Base-by-base conservation (phyloP, 1,284 basidiomycete genomes). In the Cerrena zonata region DNA sequence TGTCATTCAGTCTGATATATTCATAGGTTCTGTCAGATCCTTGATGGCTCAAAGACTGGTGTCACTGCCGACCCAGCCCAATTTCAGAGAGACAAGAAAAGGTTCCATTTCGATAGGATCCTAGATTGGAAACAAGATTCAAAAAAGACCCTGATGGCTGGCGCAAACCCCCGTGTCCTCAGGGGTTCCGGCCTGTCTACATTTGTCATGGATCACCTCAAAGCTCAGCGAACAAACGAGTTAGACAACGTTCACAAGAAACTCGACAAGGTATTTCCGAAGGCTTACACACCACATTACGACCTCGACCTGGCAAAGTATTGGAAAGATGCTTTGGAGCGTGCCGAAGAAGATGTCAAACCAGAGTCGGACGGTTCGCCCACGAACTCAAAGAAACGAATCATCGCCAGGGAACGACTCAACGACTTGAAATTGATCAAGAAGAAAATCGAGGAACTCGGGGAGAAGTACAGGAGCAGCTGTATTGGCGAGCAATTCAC, bases 11-110 rank as follows among this genome's bases (percentile, higher is more conserved):
- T 34, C 45, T 45, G 12, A 45, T n/a, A 13, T 12, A 34, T 22
- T 4, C 24, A 2, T 41, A 85, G 82, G 68, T 86, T 84, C 56
- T 79, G 77, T 55, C 75, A 73, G 37, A 68, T 77, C 4, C 71
- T 86, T 2, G 83, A 86, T 57, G 78, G 79, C 1, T 61, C 73
- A 5, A 84, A 85, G 60, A 80, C 77, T n/a, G 82, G 82, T 0
- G 65, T 79, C 43, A 69, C 66, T 1, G 71, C 83, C 24, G 58
- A 61, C 5, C 64, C 61, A 0, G 56, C 66, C 0, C 60, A 68
- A 5, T 63, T 69, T 26, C 52, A 52, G n/a, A 48, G 41, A 4
- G 64, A 66, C 42, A 53, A 52, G 30, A 49, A 46, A 18, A 49
- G 2, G 52, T 54, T 1, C 15, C 25, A 18, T 26, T 47, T 5